phyloP scores from a whole-genome alignment of 805 yeast genomes.

The Spathaspora hagerdaliae region DNA sequence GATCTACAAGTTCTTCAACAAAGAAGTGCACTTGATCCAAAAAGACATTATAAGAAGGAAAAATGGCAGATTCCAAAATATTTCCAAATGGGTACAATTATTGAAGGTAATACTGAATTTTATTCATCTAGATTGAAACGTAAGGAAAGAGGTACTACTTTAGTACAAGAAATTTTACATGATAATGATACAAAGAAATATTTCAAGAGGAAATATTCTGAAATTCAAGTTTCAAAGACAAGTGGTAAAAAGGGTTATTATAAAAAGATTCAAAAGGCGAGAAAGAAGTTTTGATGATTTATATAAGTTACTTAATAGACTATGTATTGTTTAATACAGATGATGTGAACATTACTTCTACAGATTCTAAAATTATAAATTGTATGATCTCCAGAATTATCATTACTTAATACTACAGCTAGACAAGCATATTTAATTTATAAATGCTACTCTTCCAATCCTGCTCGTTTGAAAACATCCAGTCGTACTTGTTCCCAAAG shows the following conservation, averaged over 20 bases:
- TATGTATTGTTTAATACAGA: too few relatives aligned
- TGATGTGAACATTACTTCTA: too few relatives aligned
- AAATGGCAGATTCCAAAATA: conserved; percentile 72
- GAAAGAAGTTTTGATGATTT: conserved; percentile 42
- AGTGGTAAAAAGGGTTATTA: conserved; percentile 68
- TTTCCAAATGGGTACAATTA: conserved; percentile 85
- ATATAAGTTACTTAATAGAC: too few relatives aligned
- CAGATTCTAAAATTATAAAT: too few relatives aligned
- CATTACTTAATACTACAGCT: background rate
- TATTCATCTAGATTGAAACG: conserved; percentile 62
- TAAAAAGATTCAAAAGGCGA: conserved; percentile 58
- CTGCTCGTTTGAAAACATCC: conserved; percentile 48
- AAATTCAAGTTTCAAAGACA: conserved; percentile 61
- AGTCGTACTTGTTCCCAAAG: conserved; percentile 50
- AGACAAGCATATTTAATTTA: background rate
- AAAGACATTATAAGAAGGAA: conserved; percentile 88
- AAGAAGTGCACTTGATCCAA: conserved; percentile 90
- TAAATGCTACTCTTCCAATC: conserved; percentile 16
- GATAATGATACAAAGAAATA: conserved; percentile 68
- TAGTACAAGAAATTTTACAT: conserved; percentile 78
- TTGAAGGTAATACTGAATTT: conserved; percentile 79
- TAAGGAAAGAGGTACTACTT: conserved; percentile 69
- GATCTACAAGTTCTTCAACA: conserved; percentile 78
- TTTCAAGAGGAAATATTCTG: conserved; percentile 79
- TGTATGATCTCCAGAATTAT: background rate